Evolutionary conservation across 2,329 filamentous ascomycete species (phyloP).

Genomic region (Epichloe gansuensis): DNA sequence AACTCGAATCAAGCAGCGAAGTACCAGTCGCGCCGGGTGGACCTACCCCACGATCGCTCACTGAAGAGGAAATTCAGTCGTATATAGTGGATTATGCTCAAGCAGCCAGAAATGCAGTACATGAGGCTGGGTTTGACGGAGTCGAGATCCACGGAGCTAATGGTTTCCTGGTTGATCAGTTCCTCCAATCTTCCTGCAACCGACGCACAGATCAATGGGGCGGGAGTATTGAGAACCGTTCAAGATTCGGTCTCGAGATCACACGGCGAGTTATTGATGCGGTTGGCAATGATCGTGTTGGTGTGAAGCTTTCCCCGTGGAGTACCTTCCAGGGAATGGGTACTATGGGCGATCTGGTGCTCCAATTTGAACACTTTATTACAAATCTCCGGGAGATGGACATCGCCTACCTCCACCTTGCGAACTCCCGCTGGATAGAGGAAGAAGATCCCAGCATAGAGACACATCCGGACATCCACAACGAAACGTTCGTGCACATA

Average conservation of each 20-base stretch:
- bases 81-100: slow-evolving; percentile 44
- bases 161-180: slow-evolving; percentile 50
- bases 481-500: neutral
- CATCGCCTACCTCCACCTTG: slow-evolving; percentile 47
- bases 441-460: neutral
- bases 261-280: slow-evolving; percentile 24
- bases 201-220: slow-evolving; percentile 38
- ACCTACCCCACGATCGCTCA: slow-evolving; percentile 34
- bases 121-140: slow-evolving; percentile 53
- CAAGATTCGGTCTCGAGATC: slow-evolving; percentile 39
- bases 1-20: neutral
- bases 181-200: slow-evolving; percentile 39
- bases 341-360: slow-evolving; percentile 44
- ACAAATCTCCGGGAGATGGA: slow-evolving; percentile 34
- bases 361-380: slow-evolving; percentile 49
- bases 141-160: slow-evolving; percentile 50
- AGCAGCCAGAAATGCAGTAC: slow-evolving; percentile 40
- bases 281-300: slow-evolving; percentile 37
- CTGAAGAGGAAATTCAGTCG: slow-evolving; percentile 47
- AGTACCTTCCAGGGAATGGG: slow-evolving; percentile 49
- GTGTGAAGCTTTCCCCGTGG: slow-evolving; percentile 48
- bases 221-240: slow-evolving; percentile 38
- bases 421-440: slow-evolving; percentile 39
- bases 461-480: neutral
- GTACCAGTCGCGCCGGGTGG: neutral